phyloP scores from a whole-genome alignment of 2,329 filamentous ascomycete genomes.

The Phialophora macrospora region DNA sequence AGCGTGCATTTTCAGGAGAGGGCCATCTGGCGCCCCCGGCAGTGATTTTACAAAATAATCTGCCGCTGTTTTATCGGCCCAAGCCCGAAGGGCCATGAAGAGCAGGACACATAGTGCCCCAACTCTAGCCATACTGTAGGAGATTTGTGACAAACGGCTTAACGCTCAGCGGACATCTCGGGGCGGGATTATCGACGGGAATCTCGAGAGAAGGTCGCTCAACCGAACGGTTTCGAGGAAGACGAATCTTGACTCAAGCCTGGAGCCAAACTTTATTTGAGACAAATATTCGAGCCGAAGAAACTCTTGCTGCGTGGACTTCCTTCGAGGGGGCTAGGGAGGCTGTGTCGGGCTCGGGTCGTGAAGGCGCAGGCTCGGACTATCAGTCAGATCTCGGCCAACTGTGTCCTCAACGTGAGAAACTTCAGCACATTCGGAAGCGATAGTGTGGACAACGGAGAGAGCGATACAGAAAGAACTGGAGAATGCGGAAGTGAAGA shows the following conservation, averaged over 20 bases:
- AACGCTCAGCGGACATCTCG: constrained; percentile 31
- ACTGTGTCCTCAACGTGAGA: not conserved
- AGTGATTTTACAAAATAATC: constrained; percentile 90
- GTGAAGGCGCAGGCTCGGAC: not conserved
- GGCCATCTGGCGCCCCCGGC: constrained; percentile 79
- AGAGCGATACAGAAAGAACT: not conserved
- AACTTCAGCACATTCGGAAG: not conserved
- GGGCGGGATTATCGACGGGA: not conserved
- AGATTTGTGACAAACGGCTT: constrained; percentile 10
- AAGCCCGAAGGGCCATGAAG: constrained; percentile 8
- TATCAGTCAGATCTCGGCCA: not conserved
- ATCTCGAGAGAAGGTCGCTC: not conserved
- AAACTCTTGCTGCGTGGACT: not conserved
- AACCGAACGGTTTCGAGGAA: not conserved
- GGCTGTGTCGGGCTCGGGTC: not conserved
- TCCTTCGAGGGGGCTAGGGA: not conserved
- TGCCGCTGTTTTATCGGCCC: constrained; percentile 66
- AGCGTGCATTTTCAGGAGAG: constrained; percentile 94
- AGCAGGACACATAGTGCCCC: constrained; percentile 26
- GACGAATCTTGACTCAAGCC: not conserved
- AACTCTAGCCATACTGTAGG: constrained; percentile 23
- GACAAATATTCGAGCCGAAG: not conserved
- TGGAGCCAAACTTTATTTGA: not conserved
- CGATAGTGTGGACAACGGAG: not conserved
- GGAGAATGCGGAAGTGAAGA: not conserved